Evolutionary conservation across 495 filamentous ascomycete species (phyloP).

Genomic region (Opeltia flavorubescens): DNA sequence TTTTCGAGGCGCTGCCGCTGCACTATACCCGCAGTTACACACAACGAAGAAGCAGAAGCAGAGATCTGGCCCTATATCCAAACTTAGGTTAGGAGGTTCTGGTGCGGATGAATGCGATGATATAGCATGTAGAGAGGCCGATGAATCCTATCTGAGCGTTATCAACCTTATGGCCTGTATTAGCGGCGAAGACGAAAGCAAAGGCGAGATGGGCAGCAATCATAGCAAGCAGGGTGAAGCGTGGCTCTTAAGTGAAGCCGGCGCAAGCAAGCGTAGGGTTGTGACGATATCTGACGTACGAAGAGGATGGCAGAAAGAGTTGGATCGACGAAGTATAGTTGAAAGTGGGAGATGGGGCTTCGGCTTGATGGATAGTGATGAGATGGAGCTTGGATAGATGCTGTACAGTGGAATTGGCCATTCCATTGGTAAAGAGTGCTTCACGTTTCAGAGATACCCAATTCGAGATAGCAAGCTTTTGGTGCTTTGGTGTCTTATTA

Average conservation of each 20-base stretch:
- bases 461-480: no score
- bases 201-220: background rate
- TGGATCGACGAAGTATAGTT: slow-evolving; percentile 59
- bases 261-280: slow-evolving; percentile 25
- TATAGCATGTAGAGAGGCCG: slow-evolving; percentile 33
- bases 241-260: slow-evolving; percentile 15
- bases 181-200: slow-evolving; percentile 62
- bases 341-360: slow-evolving; percentile 50
- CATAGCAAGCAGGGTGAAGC: slow-evolving; percentile 41
- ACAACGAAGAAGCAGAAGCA: slow-evolving; percentile 42
- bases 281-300: slow-evolving; percentile 73
- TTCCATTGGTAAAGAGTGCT: no score
- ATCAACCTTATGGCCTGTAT: slow-evolving; percentile 72
- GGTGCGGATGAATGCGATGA: slow-evolving; percentile 21
- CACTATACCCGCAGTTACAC: slow-evolving; percentile 55
- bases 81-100: slow-evolving; percentile 23
- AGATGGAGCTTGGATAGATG: slow-evolving; percentile 13
- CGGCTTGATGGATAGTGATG: slow-evolving; percentile 19
- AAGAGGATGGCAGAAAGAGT: slow-evolving; percentile 70
- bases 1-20: slow-evolving; percentile 74
- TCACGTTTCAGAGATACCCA: no score
- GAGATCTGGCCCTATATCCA: slow-evolving; percentile 31
- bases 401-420: background rate
- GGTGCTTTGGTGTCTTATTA: no score
- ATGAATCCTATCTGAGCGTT: slow-evolving; percentile 56